Percentiles rank a stretch among this genome's conserved stretches.
Conservation (phyloP, 208 protist species). For the Leishmania turanica region DNA sequence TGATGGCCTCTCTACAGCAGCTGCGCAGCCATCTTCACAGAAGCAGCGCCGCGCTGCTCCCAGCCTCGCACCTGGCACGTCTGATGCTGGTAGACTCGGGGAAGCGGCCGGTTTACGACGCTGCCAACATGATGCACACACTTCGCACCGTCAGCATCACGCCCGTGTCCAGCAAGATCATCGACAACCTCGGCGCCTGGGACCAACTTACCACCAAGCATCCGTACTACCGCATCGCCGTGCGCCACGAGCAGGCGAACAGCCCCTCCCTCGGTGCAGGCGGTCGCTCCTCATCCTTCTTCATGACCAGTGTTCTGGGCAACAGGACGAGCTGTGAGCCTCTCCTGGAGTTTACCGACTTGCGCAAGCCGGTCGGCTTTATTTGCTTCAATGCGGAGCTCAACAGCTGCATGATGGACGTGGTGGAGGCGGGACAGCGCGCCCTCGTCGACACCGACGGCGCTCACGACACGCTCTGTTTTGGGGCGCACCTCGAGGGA, state of each 20-base stretch:
- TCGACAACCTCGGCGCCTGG: conserved; percentile 83
- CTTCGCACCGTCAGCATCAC: conserved; percentile 85
- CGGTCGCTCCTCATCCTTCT: conserved; percentile 54
- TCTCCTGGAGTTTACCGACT: conserved; percentile 81
- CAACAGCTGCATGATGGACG: conserved; percentile 60
- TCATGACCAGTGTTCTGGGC: conserved; percentile 56
- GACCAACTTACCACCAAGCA: conserved; percentile 73
- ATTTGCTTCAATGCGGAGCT: conserved; percentile 84
- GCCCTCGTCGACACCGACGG: conserved; percentile 1
- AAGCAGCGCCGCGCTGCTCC: not conserved
- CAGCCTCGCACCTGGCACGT: conserved; percentile 41
- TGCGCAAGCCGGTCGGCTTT: conserved; percentile 81
- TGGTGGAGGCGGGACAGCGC: conserved; percentile 54
- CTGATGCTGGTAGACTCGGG: conserved; percentile 69
- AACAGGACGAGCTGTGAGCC: conserved; percentile 45
- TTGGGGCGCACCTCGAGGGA: conserved; percentile 50
- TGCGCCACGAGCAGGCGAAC: conserved; percentile 85
- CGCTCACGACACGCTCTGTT: conserved; percentile 44
- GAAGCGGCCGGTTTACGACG: conserved; percentile 50
- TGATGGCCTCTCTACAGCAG: conserved; percentile 73
- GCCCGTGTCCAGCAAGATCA: conserved; percentile 78
- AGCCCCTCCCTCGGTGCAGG: conserved; percentile 44
- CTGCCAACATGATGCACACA: conserved; percentile 65
- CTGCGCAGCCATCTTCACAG: conserved; percentile 53
- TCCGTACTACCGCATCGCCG: conserved; percentile 84